Evolutionary conservation across 2,329 filamentous ascomycete species (phyloP), one percentile per base, ranked within the genome.

Genomic region (Claviceps spartinae): DNA sequence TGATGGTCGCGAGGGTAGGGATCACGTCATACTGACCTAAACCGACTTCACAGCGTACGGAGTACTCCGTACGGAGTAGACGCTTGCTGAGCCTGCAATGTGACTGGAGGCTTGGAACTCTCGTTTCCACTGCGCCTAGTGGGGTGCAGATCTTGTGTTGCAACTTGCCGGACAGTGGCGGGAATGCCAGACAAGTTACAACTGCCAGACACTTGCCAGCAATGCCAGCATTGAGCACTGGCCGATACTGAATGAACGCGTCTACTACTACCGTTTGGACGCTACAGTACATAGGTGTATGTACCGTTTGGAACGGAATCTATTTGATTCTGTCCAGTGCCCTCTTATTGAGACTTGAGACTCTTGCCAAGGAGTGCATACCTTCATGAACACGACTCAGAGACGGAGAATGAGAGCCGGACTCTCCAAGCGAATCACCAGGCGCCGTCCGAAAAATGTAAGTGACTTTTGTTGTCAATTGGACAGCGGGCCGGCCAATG

Each of bases 21-120:
- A 46, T 24, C 34, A 37, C 49, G 49, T 50, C 49, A 46, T 50
- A 46, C 42, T 46, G 42, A 46, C 16, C 49, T 18, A 38, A 46
- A 46, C 9, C 6, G 20, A 11, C 9, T 34, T 34, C 9, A 11
- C 30, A 26, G 20, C 5, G 6, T 7, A 18, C 18, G 18, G 18
- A 18, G 18, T 18, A n/a, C n/a, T n/a, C n/a, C n/a, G n/a, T n/a
- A n/a, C n/a, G n/a, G n/a, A n/a, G n/a, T n/a, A 44, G 7, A 16
- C 42, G 43, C 13, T 13, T 44, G 5, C 41, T 24, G 24, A 11
- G 41, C 38, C 11, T 24, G 16, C 18, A 18, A 24, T 24, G 18
- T 43, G 41, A 24, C 22, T 43, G 20, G 9, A 40, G 16, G 38
- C 5, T n/a, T 18, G 38, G 38, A n/a, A 16, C 14, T 40, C 38